Percentiles rank a stretch among this genome's conserved stretches.
Conservation (phyloP, 805 yeast species). For the Nakazawaea laoshanensis region DNA sequence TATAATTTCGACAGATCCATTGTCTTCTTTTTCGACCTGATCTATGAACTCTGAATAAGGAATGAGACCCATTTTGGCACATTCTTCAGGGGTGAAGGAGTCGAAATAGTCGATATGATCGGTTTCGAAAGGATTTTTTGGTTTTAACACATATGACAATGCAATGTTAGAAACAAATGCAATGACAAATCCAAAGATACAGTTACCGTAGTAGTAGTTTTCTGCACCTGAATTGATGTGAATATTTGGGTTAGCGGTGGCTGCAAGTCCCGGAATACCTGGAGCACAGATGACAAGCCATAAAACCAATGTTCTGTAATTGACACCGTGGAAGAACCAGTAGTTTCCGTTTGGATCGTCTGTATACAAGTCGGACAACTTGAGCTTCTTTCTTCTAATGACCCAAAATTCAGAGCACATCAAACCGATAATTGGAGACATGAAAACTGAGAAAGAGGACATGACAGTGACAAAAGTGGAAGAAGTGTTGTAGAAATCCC, state of each 20-base stretch:
- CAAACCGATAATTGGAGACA: slow-evolving; percentile 30
- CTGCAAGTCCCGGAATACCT: slow-evolving; percentile 40
- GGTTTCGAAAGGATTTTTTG: slow-evolving; percentile 20
- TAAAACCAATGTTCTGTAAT: slow-evolving; percentile 30
- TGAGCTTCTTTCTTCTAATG: slow-evolving; percentile 28
- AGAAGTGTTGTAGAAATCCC: slow-evolving; percentile 28
- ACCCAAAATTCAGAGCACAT: slow-evolving; percentile 28
- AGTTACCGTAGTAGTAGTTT: slow-evolving; percentile 22
- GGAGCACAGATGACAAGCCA: slow-evolving; percentile 35
- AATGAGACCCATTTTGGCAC: slow-evolving; percentile 20
- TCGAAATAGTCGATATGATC: slow-evolving; percentile 26
- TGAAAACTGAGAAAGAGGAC: slow-evolving; percentile 32
- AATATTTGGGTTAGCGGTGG: slow-evolving; percentile 20
- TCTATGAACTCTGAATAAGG: slow-evolving; percentile 3
- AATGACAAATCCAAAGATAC: slow-evolving; percentile 31
- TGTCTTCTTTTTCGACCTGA: slow-evolving; percentile 1
- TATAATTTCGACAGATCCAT: neutral
- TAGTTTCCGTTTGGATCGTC: slow-evolving; percentile 20
- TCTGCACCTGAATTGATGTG: slow-evolving; percentile 15
- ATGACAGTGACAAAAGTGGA: slow-evolving; percentile 26
- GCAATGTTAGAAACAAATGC: slow-evolving; percentile 28
- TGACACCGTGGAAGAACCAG: slow-evolving; percentile 33
- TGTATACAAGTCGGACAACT: slow-evolving; percentile 32
- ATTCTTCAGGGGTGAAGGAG: slow-evolving; percentile 22
- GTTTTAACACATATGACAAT: slow-evolving; percentile 26